Conservation (phyloP, 768 basidiomycete genomes). For the Naganishia vishniacii region DNA sequence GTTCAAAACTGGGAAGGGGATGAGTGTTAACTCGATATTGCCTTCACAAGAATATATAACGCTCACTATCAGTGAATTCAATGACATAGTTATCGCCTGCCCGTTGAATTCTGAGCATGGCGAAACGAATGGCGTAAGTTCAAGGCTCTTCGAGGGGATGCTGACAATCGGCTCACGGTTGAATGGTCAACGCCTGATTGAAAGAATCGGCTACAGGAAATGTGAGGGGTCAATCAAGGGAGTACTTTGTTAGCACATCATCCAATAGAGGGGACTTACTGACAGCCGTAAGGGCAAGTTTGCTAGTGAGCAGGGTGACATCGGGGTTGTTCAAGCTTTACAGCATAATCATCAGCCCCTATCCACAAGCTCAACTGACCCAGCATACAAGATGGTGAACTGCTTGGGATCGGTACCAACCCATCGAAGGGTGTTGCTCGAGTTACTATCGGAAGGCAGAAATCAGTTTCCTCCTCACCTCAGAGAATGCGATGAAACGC, state of each 20-base stretch:
- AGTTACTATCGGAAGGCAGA: constrained; percentile 27
- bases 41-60: too few relatives aligned
- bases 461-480: not conserved
- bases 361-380: not conserved
- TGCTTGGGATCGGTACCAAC: constrained; percentile 31
- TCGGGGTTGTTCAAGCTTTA: constrained; percentile 28
- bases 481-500: not conserved
- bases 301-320: constrained; percentile 23
- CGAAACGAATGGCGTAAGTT: too few relatives aligned
- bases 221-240: not conserved
- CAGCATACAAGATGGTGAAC: constrained; percentile 45
- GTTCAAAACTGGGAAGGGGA: too few relatives aligned
- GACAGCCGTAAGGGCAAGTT: constrained; percentile 13
- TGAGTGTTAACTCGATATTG: too few relatives aligned
- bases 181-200: constrained; percentile 30
- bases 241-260: too few relatives aligned
- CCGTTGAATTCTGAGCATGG: constrained; percentile 10
- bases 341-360: constrained; percentile 12
- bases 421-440: constrained; percentile 42
- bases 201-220: not conserved
- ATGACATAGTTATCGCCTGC: constrained; percentile 36
- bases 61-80: constrained; percentile 42
- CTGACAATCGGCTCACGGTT: constrained; percentile 21
- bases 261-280: constrained; percentile 31
- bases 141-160: too few relatives aligned